phyloP scores from a whole-genome alignment of 768 basidiomycete genomes.

The Boletus sp. region DNA sequence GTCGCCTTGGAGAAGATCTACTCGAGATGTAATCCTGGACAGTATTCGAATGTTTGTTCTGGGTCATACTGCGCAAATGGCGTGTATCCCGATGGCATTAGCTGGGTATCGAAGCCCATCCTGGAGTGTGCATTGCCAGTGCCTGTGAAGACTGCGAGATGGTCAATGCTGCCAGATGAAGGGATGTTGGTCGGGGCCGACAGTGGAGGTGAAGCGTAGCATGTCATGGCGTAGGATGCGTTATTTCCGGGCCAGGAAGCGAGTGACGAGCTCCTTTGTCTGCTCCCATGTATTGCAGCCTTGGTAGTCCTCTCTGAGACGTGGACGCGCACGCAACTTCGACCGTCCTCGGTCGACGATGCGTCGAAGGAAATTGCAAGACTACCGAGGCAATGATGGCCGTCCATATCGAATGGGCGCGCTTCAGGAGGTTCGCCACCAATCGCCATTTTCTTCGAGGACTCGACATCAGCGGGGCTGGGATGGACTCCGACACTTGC shows the following conservation, averaged over 20 bases:
- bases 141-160: slow-evolving; percentile 57
- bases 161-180: slow-evolving; percentile 34
- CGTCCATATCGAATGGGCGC: slow-evolving; percentile 51
- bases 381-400: slow-evolving; percentile 46
- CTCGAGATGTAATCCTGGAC: slow-evolving; percentile 25
- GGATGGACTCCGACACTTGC: slow-evolving; percentile 45
- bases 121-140: slow-evolving; percentile 36
- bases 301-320: slow-evolving; percentile 42
- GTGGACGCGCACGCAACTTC: slow-evolving; percentile 72
- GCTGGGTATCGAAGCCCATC: slow-evolving; percentile 21
- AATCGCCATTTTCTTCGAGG: slow-evolving; percentile 29
- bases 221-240: slow-evolving; percentile 16
- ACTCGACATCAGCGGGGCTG: slow-evolving; percentile 38
- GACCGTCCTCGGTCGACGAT: slow-evolving; percentile 59
- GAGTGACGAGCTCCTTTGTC: slow-evolving; percentile 19
- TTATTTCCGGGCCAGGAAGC: slow-evolving; percentile 26
- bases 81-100: slow-evolving; percentile 27
- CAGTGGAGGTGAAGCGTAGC: slow-evolving; percentile 32
- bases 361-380: slow-evolving; percentile 75
- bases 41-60: slow-evolving; percentile 30
- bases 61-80: slow-evolving; percentile 28
- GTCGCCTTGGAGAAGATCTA: slow-evolving; percentile 9
- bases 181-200: slow-evolving; percentile 36
- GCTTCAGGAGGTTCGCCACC: slow-evolving; percentile 38
- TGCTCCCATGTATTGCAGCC: slow-evolving; percentile 10